Evolutionary conservation across 1,284 basidiomycete species (phyloP).

Genomic region (Cryptococcus sp.): DNA sequence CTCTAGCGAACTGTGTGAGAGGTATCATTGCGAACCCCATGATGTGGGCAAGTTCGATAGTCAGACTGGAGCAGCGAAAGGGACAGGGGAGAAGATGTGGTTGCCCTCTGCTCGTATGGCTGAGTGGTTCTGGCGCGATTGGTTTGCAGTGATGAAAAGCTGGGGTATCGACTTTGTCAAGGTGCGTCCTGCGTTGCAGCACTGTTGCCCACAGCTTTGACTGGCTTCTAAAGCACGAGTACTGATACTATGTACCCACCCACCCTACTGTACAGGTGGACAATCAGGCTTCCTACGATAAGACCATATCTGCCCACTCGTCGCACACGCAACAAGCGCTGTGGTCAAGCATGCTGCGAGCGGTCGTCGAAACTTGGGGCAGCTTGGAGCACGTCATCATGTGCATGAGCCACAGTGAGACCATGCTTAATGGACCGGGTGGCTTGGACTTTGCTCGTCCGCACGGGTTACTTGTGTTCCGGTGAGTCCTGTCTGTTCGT

Average conservation of each 20-base stretch:
- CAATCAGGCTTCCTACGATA: constrained; percentile 31
- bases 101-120: constrained; percentile 33
- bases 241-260: not conserved
- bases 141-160: constrained; percentile 26
- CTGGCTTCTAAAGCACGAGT: not conserved
- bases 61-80: constrained; percentile 11
- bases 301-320: constrained; percentile 12
- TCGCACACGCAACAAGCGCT: constrained; percentile 17
- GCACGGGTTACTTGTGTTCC: constrained; percentile 25
- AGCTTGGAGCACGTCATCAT: constrained; percentile 27
- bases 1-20: constrained; percentile 22
- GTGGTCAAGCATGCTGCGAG: constrained; percentile 27
- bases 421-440: constrained; percentile 33
- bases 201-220: not conserved
- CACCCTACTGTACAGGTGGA: constrained; percentile 20
- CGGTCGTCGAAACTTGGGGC: constrained; percentile 26
- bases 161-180: constrained; percentile 42
- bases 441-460: constrained; percentile 25
- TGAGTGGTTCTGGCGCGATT: constrained; percentile 38
- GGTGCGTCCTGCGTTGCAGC: constrained; percentile 12
- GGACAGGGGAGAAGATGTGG: constrained; percentile 13
- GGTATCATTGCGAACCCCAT: constrained; percentile 29
- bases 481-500: constrained; percentile 17
- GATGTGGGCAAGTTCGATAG: constrained; percentile 6
- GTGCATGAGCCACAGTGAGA: constrained; percentile 41